Percentiles rank a stretch among this genome's conserved stretches.
phyloP scores from a whole-genome alignment of 2,329 filamentous ascomycete genomes.

The Alternaria sp. region DNA sequence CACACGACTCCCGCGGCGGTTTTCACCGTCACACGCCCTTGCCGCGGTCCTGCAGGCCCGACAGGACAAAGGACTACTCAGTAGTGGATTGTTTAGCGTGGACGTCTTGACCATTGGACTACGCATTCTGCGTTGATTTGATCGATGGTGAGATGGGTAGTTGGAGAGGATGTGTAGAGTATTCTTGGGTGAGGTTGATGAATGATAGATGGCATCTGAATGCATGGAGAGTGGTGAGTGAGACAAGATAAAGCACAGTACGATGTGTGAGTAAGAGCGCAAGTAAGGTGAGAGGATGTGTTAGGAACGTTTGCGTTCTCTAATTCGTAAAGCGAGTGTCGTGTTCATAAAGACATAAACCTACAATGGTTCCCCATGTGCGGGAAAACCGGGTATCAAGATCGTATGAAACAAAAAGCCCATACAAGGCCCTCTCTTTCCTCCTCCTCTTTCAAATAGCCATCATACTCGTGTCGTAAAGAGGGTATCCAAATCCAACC shows the following conservation, averaged over 20 bases:
- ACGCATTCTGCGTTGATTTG: background rate
- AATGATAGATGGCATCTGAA: background rate
- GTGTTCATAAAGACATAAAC: slow-evolving; percentile 1
- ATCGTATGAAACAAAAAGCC: slow-evolving; percentile 13
- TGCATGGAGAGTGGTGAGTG: background rate
- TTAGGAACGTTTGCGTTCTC: background rate
- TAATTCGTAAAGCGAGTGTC: background rate
- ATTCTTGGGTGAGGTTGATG: background rate
- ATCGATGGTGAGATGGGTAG: background rate
- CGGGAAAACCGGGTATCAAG: slow-evolving; percentile 33
- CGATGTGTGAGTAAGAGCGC: background rate
- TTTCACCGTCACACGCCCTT: too few relatives aligned
- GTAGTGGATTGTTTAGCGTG: background rate
- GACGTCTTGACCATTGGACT: background rate
- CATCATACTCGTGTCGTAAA: background rate
- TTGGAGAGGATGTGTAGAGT: background rate
- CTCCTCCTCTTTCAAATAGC: background rate
- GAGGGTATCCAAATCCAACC: background rate
- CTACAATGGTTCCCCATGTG: background rate
- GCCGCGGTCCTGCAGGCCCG: too few relatives aligned
- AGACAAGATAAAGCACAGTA: background rate
- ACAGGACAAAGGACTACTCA: too few relatives aligned
- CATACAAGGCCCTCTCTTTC: background rate
- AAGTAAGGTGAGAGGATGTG: background rate
- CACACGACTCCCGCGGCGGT: background rate